Conservation (phyloP, 1,284 basidiomycete species). For the Amylostereum areolatum region DNA sequence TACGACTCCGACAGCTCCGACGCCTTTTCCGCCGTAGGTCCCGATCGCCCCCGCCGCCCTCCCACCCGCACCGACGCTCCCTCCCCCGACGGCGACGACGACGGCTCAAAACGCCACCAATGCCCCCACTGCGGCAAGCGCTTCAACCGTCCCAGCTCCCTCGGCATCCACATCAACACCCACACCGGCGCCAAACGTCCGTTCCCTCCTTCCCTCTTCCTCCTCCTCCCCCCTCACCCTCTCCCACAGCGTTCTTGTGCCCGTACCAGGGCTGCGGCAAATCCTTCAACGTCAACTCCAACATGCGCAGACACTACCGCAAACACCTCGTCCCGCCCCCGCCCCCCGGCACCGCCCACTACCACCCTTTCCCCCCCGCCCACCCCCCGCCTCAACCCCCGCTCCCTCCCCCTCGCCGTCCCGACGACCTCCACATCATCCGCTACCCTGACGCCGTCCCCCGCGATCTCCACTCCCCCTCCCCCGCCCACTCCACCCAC, state of each 20-base stretch:
- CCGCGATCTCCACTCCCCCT: background rate
- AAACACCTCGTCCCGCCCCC: slow-evolving; percentile 40
- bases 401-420: background rate
- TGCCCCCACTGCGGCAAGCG: slow-evolving; percentile 63
- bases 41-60: no score
- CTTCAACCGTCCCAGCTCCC: slow-evolving; percentile 74
- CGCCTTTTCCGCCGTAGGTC: no score
- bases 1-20: no score
- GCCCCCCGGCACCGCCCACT: slow-evolving; percentile 7
- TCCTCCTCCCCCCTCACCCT: slow-evolving; percentile 1
- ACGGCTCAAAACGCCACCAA: slow-evolving; percentile 46
- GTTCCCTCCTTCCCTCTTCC: slow-evolving; percentile 20
- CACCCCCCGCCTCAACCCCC: slow-evolving; percentile 2
- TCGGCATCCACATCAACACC: slow-evolving; percentile 70
- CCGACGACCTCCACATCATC: slow-evolving; percentile 11
- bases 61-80: no score
- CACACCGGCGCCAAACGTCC: slow-evolving; percentile 73
- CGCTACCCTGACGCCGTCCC: slow-evolving; percentile 8
- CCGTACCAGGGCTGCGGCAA: slow-evolving; percentile 69
- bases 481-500: slow-evolving; percentile 2
- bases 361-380: slow-evolving; percentile 8
- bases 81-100: slow-evolving; percentile 33
- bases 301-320: slow-evolving; percentile 73
- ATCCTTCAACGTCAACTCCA: slow-evolving; percentile 75
- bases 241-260: slow-evolving; percentile 57